Conservation (phyloP, 495 filamentous ascomycete species). For the Neurospora cerealis region DNA sequence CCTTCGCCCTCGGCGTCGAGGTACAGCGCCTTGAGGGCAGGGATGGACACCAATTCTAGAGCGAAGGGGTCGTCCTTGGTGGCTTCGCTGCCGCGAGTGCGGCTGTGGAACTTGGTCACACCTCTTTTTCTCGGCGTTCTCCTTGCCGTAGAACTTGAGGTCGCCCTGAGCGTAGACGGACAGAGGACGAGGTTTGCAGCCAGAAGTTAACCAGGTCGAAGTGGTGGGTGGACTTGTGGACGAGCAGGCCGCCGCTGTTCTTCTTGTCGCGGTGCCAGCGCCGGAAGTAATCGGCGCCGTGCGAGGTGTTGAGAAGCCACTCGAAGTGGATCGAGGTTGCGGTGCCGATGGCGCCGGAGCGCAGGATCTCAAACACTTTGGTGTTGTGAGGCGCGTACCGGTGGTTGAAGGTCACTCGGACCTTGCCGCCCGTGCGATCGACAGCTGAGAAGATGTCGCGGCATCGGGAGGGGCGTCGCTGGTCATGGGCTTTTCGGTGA, state of each 20-base stretch:
- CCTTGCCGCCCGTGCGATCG: conserved; percentile 22
- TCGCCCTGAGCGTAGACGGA: conserved; percentile 40
- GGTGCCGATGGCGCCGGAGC: conserved; percentile 39
- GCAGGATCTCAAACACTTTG: conserved; percentile 37
- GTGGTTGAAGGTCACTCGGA: conserved; percentile 43
- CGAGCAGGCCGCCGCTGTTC: conserved; percentile 44
- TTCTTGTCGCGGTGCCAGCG: conserved; percentile 51
- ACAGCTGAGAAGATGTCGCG: conserved; percentile 37
- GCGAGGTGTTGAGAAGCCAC: conserved; percentile 49
- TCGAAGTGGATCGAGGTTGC: conserved; percentile 49
- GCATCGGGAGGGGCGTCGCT: conserved; percentile 45
- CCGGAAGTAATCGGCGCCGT: conserved; percentile 52
- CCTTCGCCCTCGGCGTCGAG: conserved; percentile 48
- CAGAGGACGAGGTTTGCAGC: conserved; percentile 32
- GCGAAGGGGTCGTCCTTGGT: conserved; percentile 38
- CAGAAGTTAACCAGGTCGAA: conserved; percentile 44
- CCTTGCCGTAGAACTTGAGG: conserved; percentile 36
- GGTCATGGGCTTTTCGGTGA: conserved; percentile 52
- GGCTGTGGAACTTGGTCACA: conserved; percentile 27
- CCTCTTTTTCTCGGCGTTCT: conserved; percentile 35
- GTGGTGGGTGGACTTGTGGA: conserved; percentile 43
- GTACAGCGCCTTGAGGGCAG: conserved; percentile 44
- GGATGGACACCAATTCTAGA: conserved; percentile 37
- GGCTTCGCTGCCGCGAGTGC: conserved; percentile 25
- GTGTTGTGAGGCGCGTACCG: conserved; percentile 44